phyloP scores from a whole-genome alignment of 345 rosid genomes.

The Gossypium ekmanianum region DNA sequence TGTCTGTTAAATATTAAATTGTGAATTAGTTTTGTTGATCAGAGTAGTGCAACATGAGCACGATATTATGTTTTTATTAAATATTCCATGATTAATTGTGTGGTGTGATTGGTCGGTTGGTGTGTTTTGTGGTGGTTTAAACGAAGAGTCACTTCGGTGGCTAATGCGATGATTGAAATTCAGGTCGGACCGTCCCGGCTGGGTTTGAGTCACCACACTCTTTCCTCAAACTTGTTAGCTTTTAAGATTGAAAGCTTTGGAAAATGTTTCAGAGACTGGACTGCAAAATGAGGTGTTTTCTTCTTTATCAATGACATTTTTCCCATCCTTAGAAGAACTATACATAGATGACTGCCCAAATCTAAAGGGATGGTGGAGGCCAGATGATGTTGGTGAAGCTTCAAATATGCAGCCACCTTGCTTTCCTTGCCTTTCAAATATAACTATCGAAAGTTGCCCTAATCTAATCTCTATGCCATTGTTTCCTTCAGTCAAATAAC shows the following conservation, averaged over 20 bases:
- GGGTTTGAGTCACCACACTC: too few relatives aligned
- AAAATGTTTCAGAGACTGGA: not conserved
- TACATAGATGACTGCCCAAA: not conserved
- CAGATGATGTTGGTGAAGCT: not conserved
- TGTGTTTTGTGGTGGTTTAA: too few relatives aligned
- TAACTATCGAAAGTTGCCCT: accelerated
- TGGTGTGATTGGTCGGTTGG: too few relatives aligned
- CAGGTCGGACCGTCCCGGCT: accelerated
- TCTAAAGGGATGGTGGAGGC: not conserved
- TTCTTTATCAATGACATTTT: not conserved
- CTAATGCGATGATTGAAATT: too few relatives aligned
- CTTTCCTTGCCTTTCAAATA: not conserved
- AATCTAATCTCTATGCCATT: not conserved
- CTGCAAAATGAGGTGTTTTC: not conserved
- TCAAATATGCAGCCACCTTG: not conserved
- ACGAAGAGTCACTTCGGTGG: too few relatives aligned
- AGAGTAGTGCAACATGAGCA: too few relatives aligned
- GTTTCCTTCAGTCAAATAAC: not conserved
- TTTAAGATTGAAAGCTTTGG: not conserved
- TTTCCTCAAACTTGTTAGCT: not conserved
- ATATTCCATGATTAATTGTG: too few relatives aligned
- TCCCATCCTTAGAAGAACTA: not conserved
- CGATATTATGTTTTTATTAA: too few relatives aligned
- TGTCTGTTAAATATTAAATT: too few relatives aligned
- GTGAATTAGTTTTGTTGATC: too few relatives aligned